These are phyloP conservation scores for Didymella pomorum DNA, from an alignment of 2,329 filamentous ascomycete species.

Conservation along the genomic window DNA sequence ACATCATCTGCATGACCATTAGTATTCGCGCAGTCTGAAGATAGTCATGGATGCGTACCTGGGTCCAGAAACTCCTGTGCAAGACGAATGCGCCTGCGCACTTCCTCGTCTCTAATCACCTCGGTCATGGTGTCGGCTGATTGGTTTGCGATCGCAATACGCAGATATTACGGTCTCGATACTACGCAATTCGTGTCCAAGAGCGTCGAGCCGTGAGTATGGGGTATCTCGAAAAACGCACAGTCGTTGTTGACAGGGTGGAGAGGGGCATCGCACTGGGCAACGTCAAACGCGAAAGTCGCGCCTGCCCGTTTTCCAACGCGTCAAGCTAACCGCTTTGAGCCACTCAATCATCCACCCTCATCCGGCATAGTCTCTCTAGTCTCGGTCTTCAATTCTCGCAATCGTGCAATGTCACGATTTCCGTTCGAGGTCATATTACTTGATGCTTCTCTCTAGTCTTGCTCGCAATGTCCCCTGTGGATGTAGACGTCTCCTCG, in stretches of 20 bases:
- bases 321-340: conserved; percentile 8
- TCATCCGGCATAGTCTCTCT: conserved; percentile 11
- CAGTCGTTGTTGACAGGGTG: conserved; percentile 22
- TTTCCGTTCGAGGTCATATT: not conserved
- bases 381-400: not conserved
- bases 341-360: conserved; percentile 11
- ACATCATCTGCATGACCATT: conserved; percentile 59
- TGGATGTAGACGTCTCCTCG: not conserved
- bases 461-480: not conserved
- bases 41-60: conserved; percentile 64
- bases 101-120: conserved; percentile 78
- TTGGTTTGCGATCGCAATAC: not conserved
- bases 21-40: conserved; percentile 22
- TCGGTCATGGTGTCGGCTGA: conserved; percentile 38
- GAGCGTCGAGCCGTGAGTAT: conserved; percentile 6
- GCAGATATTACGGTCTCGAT: not conserved
- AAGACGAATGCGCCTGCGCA: conserved; percentile 81
- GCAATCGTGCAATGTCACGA: not conserved
- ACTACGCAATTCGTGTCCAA: not conserved
- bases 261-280: conserved; percentile 20
- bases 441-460: not conserved
- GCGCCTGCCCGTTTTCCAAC: conserved; percentile 4
- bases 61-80: conserved; percentile 96
- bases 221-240: conserved; percentile 22
- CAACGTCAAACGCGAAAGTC: conserved; percentile 16